Percentiles rank a stretch among this genome's conserved stretches.
These are phyloP conservation scores for Madurella mycetomatis DNA, from an alignment of 2,329 filamentous ascomycete genomes.

Conservation along the genomic window DNA sequence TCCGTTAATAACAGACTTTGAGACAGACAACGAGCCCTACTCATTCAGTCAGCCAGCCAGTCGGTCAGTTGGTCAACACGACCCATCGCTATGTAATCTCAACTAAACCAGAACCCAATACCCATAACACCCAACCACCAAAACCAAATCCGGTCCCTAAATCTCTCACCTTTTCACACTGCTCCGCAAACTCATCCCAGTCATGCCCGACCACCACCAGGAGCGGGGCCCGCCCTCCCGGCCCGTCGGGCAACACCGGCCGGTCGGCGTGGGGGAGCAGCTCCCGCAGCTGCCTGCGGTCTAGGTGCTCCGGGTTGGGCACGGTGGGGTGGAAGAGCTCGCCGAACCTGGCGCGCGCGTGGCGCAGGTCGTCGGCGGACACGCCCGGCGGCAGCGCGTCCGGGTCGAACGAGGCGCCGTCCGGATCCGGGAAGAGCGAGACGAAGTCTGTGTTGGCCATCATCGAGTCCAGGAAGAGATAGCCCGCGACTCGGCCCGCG, in stretches of 20 bases:
- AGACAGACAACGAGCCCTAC: constrained; percentile 29
- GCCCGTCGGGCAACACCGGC: constrained; percentile 37
- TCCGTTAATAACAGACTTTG: constrained; percentile 38
- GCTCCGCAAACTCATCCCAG: constrained; percentile 46
- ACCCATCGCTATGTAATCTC: too few species aligned
- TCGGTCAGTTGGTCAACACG: too few species aligned
- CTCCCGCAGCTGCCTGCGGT: constrained; percentile 39
- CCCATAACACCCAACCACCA: too few species aligned
- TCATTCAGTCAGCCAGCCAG: too few species aligned
- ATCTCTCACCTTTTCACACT: constrained; percentile 31
- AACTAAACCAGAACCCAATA: too few species aligned
- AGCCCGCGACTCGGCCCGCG: constrained; percentile 40
- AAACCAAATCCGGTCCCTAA: background rate
- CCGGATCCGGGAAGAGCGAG: constrained; percentile 44
- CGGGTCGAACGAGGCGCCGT: constrained; percentile 33
- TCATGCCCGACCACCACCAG: constrained; percentile 52
- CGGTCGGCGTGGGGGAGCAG: constrained; percentile 41
- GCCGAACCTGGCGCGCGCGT: constrained; percentile 33
- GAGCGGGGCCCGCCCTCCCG: constrained; percentile 33
- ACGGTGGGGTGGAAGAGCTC: constrained; percentile 46
- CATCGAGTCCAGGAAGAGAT: constrained; percentile 53
- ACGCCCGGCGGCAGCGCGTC: constrained; percentile 42
- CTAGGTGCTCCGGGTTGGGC: constrained; percentile 46
- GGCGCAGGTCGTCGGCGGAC: constrained; percentile 31
- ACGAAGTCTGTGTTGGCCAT: constrained; percentile 55